Base-by-base conservation (phyloP, 2,329 filamentous ascomycete genomes). In the Colletotrichum tropicicola region DNA sequence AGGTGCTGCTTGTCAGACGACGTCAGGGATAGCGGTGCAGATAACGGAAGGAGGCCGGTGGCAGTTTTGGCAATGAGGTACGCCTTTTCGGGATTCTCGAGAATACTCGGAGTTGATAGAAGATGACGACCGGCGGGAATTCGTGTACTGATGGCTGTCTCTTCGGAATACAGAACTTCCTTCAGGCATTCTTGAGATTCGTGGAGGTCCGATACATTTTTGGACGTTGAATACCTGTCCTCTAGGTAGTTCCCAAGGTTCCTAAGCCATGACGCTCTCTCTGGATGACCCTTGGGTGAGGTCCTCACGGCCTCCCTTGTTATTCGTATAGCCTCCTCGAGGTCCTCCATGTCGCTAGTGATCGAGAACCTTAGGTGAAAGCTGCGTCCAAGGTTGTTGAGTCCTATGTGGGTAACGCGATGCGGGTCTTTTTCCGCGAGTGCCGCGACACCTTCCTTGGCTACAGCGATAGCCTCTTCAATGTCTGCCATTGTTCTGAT, bases 1-100 rank as follows among this genome's bases (percentile, higher is more conserved):
- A 65, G 23, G 13, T 69, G 27, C n/a, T 71, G 69, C 19, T 68
- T 72, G 39, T 74, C 71, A 0, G 66, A 41, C 17, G 52, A 30
- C 25, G 23, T 37, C 3, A 56, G 39, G 19, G 39, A 15, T 0
- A 45, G 27, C 0, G 17, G 39, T n/a, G 4, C 19, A 19, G 0
- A 30, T n/a, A 0, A 56, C 5, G 0, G 25, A 9, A 56, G n/a
- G 0, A 57, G 23, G 0, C 19, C 10, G 8, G 30, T 19, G 0
- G 30, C 10, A 4, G 28, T 39, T 6, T 19, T 27, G 19, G 43
- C 54, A 5, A 47, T 23, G 0, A 2, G 0, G 4, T n/a, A 57
- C 2, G 53, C 27, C 9, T 23, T 2, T 17, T 35, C 17, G 13
- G 6, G 15, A 4, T 55, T 37, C 15, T 44, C n/a, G 10, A 55